Base-by-base conservation (phyloP, 169 alveolate genomes). In the Plasmodium gonderi region DNA sequence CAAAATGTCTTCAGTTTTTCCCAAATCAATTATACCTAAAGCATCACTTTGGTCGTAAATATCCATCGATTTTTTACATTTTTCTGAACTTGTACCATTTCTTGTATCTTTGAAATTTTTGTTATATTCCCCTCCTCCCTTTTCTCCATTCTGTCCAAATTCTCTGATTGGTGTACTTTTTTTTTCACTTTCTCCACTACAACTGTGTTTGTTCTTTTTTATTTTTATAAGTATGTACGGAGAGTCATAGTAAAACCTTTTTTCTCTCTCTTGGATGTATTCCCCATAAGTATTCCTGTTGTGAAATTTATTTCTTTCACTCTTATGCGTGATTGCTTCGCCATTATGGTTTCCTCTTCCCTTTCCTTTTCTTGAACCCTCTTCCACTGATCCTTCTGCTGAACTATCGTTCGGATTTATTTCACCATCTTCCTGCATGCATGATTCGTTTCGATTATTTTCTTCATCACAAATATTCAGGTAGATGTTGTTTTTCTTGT, bases 151-250 rank as follows among this genome's bases (percentile, higher is more conserved):
- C 8, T 69, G 44, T 31, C n/a, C 49, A 0, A 1, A n/a, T n/a
- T n/a, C n/a, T n/a, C n/a, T n/a, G n/a, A n/a, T n/a, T n/a, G n/a
- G n/a, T n/a, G n/a, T n/a, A n/a, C n/a, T 31, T 3, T 60, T 5
- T 4, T 60, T 14, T 8, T 14, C 72, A 60, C 31, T 60, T 17
- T 69, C 79, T 8, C 11, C 72, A 60, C 31, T 60, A 3, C 23
- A 23, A 38, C 44, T 38, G 8, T 69, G 44, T 45, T 85, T 85
- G 23, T 75, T 85, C 12, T 85, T 85, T 54, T 85, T 85, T 75
- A 85, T 75, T 65, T 75, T 85, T 36, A 85, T 45, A 29, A 75
- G 33, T 49, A 85, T 85, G 45, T 85, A 85, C 23, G 92, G 92
- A 1, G 92, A 51, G 54, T 85, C 79, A 23, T 85, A 85, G 12